A percentile compares a stretch with the other conserved stretches of the same genome.
phyloP scores from a whole-genome alignment of 2,329 filamentous ascomycete genomes.

The Trichoderma brevicompactum region DNA sequence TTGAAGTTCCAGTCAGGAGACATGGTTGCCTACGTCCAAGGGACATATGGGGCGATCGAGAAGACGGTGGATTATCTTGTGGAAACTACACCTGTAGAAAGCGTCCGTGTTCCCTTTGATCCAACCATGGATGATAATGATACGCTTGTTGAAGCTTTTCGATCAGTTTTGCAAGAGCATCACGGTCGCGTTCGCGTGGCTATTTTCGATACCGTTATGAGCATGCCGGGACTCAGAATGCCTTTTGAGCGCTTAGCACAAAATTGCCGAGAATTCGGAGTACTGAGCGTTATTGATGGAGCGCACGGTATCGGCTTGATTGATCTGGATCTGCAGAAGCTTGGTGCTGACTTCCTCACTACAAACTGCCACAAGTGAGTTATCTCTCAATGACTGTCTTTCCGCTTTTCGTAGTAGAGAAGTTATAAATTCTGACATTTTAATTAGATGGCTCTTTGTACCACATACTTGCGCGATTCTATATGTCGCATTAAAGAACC shows the following conservation, averaged over 20 bases:
- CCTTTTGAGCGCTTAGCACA: constrained; percentile 16
- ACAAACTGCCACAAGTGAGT: constrained; percentile 25
- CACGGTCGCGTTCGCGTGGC: constrained; percentile 13
- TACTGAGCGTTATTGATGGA: constrained; percentile 19
- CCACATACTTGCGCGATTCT: constrained; percentile 23
- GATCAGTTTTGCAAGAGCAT: constrained; percentile 11
- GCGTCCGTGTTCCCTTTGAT: constrained; percentile 15
- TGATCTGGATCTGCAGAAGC: constrained; percentile 14
- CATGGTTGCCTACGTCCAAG: constrained; percentile 13
- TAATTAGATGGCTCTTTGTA: constrained; percentile 22
- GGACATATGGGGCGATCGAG: constrained; percentile 24
- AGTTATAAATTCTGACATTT: not conserved
- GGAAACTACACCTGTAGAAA: constrained; percentile 20
- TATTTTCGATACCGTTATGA: constrained; percentile 24
- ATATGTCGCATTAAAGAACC: constrained; percentile 14
- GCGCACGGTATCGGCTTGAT: constrained; percentile 26
- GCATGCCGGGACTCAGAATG: constrained; percentile 24
- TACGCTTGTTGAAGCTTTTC: constrained; percentile 15
- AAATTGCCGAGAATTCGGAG: not conserved
- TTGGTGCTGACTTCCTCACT: constrained; percentile 15
- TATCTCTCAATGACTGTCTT: too few relatives aligned
- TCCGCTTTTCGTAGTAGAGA: not conserved
- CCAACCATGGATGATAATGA: constrained; percentile 13
- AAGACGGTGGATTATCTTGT: constrained; percentile 26
- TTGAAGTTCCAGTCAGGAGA: constrained; percentile 16